phyloP scores from a whole-genome alignment of 257 asterid species.

The Datura wrightii region DNA sequence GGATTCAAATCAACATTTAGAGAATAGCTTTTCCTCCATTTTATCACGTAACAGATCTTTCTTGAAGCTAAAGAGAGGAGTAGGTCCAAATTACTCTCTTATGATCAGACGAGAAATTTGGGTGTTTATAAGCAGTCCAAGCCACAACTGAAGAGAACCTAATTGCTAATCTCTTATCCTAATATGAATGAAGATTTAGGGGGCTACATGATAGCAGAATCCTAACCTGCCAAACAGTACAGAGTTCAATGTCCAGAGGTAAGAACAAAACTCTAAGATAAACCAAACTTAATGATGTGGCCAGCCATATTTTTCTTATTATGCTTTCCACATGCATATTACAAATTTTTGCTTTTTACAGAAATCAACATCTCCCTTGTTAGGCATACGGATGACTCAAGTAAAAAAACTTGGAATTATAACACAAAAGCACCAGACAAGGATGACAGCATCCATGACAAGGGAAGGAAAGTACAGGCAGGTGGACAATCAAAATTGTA shows the following conservation, averaged over 20 bases:
- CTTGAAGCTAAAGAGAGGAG: background rate
- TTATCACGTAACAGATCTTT: background rate
- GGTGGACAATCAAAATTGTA: background rate
- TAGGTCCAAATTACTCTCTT: background rate
- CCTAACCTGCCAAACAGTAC: background rate
- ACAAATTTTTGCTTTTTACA: background rate
- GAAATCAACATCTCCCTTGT: background rate
- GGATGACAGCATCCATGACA: background rate
- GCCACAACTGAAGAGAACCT: background rate
- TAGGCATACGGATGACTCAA: background rate
- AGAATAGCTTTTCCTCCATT: background rate
- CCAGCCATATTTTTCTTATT: background rate
- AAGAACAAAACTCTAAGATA: background rate
- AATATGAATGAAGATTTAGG: constrained; percentile 18
- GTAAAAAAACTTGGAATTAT: background rate
- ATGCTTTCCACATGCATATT: background rate
- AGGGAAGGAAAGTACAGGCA: constrained; percentile 11
- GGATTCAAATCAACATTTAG: background rate
- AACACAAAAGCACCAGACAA: background rate
- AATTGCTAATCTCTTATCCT: constrained; percentile 21
- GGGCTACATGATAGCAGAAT: background rate
- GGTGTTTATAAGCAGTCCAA: background rate
- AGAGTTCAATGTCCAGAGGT: background rate
- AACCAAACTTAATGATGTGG: background rate
- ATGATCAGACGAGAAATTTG: background rate